These are phyloP conservation scores for Mortierella polycephala DNA, from an alignment of 371 early-diverging fungal species.

Conservation along the genomic window DNA sequence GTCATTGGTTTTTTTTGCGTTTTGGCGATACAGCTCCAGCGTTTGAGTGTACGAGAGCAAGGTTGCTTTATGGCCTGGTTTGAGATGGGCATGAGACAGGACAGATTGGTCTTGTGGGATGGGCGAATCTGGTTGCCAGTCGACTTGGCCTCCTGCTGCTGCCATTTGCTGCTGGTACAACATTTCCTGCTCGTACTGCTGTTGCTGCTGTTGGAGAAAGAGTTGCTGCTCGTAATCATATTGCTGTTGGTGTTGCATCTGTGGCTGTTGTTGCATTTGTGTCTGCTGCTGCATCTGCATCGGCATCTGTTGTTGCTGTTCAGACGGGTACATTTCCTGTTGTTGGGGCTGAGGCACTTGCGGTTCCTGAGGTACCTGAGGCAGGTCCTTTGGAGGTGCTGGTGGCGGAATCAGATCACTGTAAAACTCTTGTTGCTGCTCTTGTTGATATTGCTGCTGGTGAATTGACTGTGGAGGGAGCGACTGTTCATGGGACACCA, in stretches of 20 bases:
- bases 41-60: constrained; percentile 75
- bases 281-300: constrained; percentile 1
- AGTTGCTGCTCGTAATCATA: constrained; percentile 27
- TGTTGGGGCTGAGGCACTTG: neutral
- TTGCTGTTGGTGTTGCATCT: constrained; percentile 23
- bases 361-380: constrained; percentile 2
- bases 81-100: constrained; percentile 73
- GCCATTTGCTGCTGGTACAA: constrained; percentile 33
- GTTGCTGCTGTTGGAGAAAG: constrained; percentile 33
- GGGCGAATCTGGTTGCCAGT: constrained; percentile 64
- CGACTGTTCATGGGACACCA: constrained; percentile 3
- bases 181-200: constrained; percentile 43
- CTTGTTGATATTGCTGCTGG: neutral
- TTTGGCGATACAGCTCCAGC: constrained; percentile 82
- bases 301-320: constrained; percentile 4
- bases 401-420: neutral
- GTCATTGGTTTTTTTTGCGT: constrained; percentile 85
- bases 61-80: constrained; percentile 74
- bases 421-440: constrained; percentile 10
- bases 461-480: neutral
- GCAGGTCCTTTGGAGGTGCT: constrained; percentile 2
- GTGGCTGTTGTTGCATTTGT: constrained; percentile 7
- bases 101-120: constrained; percentile 27
- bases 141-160: constrained; percentile 62
- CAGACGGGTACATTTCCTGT: neutral